Percentiles rank a stretch among this genome's conserved stretches.
These are phyloP conservation scores for Xylariaceae sp. DNA, from an alignment of 2,329 filamentous ascomycete genomes.

Conservation along the genomic window DNA sequence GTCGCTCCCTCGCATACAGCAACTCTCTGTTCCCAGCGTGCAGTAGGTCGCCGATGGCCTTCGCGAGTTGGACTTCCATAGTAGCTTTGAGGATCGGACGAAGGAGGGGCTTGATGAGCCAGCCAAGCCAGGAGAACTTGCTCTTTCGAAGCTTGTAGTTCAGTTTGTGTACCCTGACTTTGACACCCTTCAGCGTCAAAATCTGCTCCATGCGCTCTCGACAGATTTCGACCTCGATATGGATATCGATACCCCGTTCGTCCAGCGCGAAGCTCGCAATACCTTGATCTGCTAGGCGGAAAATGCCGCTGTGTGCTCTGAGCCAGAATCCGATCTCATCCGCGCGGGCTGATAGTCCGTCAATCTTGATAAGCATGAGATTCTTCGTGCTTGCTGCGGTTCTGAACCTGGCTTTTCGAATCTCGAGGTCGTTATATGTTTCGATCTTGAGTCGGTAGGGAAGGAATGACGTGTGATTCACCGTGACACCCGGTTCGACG, in stretches of 20 bases:
- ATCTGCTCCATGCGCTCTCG: conserved; percentile 77
- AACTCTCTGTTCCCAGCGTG: conserved; percentile 79
- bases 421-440: conserved; percentile 81
- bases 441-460: conserved; percentile 78
- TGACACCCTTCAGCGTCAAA: conserved; percentile 69
- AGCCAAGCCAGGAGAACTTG: conserved; percentile 73
- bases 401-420: conserved; percentile 70
- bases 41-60: conserved; percentile 65
- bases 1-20: conserved; percentile 77
- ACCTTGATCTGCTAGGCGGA: conserved; percentile 75
- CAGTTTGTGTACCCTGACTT: conserved; percentile 82
- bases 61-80: conserved; percentile 72
- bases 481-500: conserved; percentile 77
- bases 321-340: conserved; percentile 90
- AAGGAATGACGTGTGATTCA: conserved; percentile 84
- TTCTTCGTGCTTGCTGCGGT: conserved; percentile 66
- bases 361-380: conserved; percentile 70
- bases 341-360: conserved; percentile 78
- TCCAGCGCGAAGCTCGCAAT: conserved; percentile 84
- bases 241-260: conserved; percentile 80
- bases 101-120: conserved; percentile 79
- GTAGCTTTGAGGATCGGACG: conserved; percentile 71
- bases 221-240: conserved; percentile 78
- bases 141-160: conserved; percentile 72
- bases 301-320: conserved; percentile 69